These are phyloP conservation scores for Diaporthe amygdali DNA, from an alignment of 2,329 filamentous ascomycete species.

Conservation along the genomic window DNA sequence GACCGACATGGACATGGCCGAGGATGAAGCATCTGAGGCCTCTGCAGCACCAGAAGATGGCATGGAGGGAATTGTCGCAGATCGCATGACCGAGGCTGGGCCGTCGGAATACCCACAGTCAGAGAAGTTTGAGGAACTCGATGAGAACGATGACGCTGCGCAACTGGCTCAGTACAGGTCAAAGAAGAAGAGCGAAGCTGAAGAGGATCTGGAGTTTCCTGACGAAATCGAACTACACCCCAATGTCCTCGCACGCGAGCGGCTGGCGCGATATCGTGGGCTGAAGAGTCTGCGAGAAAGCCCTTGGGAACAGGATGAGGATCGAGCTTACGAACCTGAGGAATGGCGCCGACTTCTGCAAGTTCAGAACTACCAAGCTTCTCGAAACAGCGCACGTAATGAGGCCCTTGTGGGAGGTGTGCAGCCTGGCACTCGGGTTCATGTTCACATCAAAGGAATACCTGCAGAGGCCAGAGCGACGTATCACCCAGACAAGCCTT, in stretches of 20 bases:
- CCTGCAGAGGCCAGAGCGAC: slow-evolving; percentile 48
- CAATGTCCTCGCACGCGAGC: slow-evolving; percentile 82
- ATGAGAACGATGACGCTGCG: slow-evolving; percentile 79
- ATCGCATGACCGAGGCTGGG: slow-evolving; percentile 75
- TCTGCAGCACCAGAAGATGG: slow-evolving; percentile 80
- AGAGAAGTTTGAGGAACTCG: slow-evolving; percentile 85
- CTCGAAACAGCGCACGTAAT: slow-evolving; percentile 75
- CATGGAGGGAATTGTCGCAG: slow-evolving; percentile 69
- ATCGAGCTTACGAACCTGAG: slow-evolving; percentile 84
- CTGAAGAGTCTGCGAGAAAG: slow-evolving; percentile 90
- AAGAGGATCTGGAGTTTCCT: slow-evolving; percentile 93
- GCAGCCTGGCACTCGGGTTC: slow-evolving; percentile 80
- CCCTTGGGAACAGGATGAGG: slow-evolving; percentile 87
- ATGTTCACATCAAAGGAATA: slow-evolving; percentile 71
- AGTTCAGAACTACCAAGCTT: slow-evolving; percentile 87
- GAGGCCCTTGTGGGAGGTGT: slow-evolving; percentile 92
- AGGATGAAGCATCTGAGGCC: slow-evolving; percentile 62
- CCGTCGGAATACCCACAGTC: slow-evolving; percentile 93
- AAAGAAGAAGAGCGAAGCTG: slow-evolving; percentile 77
- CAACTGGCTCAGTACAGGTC: slow-evolving; percentile 83
- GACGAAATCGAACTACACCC: slow-evolving; percentile 96
- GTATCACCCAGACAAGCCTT: slow-evolving; percentile 61
- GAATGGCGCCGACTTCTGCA: slow-evolving; percentile 88
- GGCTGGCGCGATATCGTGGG: slow-evolving; percentile 85
- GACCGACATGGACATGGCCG: slow-evolving; percentile 66